A percentile compares a stretch with the other conserved stretches of the same genome.
Conservation (phyloP, 2,329 filamentous ascomycete species). For the Emmonsia crescens region DNA sequence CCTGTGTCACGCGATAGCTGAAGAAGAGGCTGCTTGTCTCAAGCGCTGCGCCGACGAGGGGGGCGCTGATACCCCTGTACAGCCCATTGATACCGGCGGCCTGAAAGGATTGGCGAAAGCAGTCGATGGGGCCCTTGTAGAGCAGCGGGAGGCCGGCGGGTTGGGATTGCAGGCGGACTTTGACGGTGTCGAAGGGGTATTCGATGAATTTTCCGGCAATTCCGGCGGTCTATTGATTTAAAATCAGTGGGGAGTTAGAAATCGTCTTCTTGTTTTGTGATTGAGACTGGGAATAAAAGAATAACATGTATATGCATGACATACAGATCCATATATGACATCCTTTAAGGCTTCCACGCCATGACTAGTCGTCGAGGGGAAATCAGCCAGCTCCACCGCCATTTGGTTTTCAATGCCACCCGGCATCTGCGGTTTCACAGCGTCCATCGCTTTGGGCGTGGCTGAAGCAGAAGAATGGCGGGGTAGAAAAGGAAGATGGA, state of each 20-base stretch:
- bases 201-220: conserved; percentile 91
- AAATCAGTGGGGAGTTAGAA: not conserved
- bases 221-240: conserved; percentile 55
- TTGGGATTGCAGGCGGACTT: conserved; percentile 91
- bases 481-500: conserved; percentile 1
- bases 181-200: conserved; percentile 96
- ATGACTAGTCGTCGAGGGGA: conserved; percentile 32
- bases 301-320: conserved; percentile 21
- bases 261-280: too few relatives aligned
- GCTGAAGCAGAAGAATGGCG: conserved; percentile 5
- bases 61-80: conserved; percentile 87
- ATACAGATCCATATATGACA: conserved; percentile 74
- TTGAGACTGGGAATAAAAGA: not conserved
- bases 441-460: conserved; percentile 4
- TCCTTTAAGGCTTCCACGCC: conserved; percentile 68
- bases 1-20: conserved; percentile 62
- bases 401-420: conserved; percentile 29
- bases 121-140: conserved; percentile 81
- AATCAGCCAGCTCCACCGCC: conserved; percentile 30
- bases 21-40: conserved; percentile 90
- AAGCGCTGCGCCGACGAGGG: conserved; percentile 76
- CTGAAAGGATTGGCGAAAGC: conserved; percentile 74
- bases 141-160: conserved; percentile 70
- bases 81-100: conserved; percentile 67
- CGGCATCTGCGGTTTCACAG: conserved; percentile 17